Conservation (phyloP, 148 eudicot genomes). For the Vaccinium macrocarpon region DNA sequence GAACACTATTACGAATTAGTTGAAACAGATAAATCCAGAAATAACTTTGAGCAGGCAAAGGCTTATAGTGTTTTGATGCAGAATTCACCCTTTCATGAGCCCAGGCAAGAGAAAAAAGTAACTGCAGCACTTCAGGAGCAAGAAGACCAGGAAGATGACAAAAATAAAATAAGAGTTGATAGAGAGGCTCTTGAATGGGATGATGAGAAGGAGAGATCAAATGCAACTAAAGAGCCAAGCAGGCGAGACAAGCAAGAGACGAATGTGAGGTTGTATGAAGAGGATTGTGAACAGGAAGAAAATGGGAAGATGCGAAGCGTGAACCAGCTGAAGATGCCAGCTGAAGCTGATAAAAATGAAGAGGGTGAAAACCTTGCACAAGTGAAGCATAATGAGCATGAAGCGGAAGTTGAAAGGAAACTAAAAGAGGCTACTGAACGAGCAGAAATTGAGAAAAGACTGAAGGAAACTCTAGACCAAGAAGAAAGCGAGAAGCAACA, state of each 20-base stretch:
- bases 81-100: constrained; percentile 11
- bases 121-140: constrained; percentile 25
- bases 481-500: constrained; percentile 31
- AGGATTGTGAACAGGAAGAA: constrained; percentile 14
- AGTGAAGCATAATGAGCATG: constrained; percentile 23
- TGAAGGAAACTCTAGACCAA: constrained; percentile 39
- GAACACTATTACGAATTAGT: constrained; percentile 60
- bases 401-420: constrained; percentile 11
- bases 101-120: constrained; percentile 18
- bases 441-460: constrained; percentile 43
- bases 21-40: constrained; percentile 29
- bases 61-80: constrained; percentile 17
- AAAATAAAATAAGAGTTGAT: constrained; percentile 17
- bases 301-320: constrained; percentile 1
- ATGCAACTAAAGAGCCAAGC: constrained; percentile 8
- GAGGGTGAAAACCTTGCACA: constrained; percentile 15
- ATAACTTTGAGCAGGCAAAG: constrained; percentile 16
- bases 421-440: constrained; percentile 27
- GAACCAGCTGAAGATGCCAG: constrained; percentile 13
- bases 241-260: constrained; percentile 17
- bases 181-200: constrained; percentile 23
- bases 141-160: constrained; percentile 22
- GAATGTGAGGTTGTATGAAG: constrained; percentile 2
- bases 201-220: constrained; percentile 5
- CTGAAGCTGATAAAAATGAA: constrained; percentile 20